Evolutionary conservation across 306 rosid species (phyloP).

Genomic region (Mimosa pudica): DNA sequence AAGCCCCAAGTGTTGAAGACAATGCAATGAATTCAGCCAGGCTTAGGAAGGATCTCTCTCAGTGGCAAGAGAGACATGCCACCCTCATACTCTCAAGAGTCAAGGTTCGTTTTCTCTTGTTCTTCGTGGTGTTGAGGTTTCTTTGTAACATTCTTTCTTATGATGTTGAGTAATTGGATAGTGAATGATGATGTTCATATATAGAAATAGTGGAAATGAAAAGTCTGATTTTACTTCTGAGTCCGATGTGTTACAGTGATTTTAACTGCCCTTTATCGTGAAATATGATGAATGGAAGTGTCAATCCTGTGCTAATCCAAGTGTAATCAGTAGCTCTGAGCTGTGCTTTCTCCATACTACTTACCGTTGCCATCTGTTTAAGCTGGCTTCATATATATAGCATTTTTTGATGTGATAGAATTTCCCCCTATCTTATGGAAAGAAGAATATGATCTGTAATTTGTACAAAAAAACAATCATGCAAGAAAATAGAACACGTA

Average conservation of each 20-base stretch:
- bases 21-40: constrained; percentile 46
- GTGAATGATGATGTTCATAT: background rate
- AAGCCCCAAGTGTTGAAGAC: constrained; percentile 39
- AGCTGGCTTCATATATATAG: constrained; percentile 17
- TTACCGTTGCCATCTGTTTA: constrained; percentile 6
- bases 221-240: background rate
- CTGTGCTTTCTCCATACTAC: background rate
- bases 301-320: background rate
- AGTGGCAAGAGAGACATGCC: constrained; percentile 93
- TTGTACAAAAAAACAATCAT: background rate
- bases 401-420: background rate
- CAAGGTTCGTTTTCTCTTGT: constrained; percentile 54
- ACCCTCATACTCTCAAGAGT: constrained; percentile 72
- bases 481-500: background rate
- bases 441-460: background rate
- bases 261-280: background rate
- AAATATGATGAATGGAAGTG: constrained; percentile 5
- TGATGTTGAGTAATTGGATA: constrained; percentile 11
- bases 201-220: constrained; percentile 12
- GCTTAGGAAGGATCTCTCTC: constrained; percentile 63
- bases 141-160: constrained; percentile 5
- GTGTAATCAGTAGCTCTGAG: no score
- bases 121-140: constrained; percentile 12
- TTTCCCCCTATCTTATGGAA: background rate
- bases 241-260: background rate